Base-by-base conservation (phyloP, 495 filamentous ascomycete species). In the Beverwykella pulmonaria region DNA sequence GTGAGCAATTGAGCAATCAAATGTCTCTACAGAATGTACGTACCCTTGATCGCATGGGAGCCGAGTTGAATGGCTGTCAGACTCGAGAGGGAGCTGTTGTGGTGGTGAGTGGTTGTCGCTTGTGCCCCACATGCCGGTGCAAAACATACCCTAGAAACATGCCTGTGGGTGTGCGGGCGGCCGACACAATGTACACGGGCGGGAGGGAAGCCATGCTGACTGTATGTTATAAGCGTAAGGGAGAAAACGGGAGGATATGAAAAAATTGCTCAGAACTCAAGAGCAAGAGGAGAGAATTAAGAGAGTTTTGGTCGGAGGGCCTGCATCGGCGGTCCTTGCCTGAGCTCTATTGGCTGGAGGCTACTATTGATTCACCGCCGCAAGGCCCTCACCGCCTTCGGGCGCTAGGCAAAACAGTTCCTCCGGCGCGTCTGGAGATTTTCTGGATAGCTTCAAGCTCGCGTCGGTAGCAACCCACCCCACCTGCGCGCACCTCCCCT, bases 131-230 rank as follows among this genome's bases (percentile, higher is more conserved):
- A 19, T 22, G 15, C 44, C 10, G 22, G 26, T 20, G 55, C 64
- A 63, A 29, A 55, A 79, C 83, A 78, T 77, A 96, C 92, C 94
- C 94, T 65, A 93, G 84, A 78, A 98, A 98, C 56, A 89, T 90
- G 72, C 94, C 94, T 69, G 96, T 83, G 46, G 94, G 94, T 47
- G 94, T 98, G 75, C 94, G 87, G 69, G 88, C 90, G 68, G 88
- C 87, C 48, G 93, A 93, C 70, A 97, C 92, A 76, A 98, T 97
- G 80, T 98, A 98, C 56, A 98, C 94, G 26, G 91, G 82, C 69
- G 91, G 87, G 66, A 90, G 84, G 49, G 80, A 80, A 70, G 87
- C 79, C 86, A 87, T 87, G 44, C 53, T 81, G 65, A 26, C 12
- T 12, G 23, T 22, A 15, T 19, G 41, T 17, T 20, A 17, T 1